These are phyloP conservation scores for Dorcoceras hygrometricum DNA, from an alignment of 257 asterid species.

Conservation along the genomic window DNA sequence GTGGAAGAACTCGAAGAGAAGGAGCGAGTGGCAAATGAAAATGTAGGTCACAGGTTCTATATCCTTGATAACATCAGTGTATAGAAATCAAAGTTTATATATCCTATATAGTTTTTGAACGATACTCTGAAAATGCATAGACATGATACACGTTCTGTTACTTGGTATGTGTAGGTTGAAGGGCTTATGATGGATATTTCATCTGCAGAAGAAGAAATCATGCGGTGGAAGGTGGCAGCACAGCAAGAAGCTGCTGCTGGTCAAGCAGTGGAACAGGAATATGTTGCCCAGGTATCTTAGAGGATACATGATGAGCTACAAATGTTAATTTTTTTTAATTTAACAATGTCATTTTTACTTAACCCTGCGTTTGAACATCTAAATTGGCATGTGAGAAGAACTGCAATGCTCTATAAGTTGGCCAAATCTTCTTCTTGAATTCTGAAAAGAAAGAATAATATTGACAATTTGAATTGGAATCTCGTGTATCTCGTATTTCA, in stretches of 20 bases:
- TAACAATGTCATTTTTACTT: slow-evolving; percentile 2
- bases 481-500: background rate
- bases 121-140: slow-evolving; percentile 15
- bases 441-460: slow-evolving; percentile 4
- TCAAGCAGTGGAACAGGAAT: slow-evolving; percentile 83
- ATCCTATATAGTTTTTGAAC: background rate
- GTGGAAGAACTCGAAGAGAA: slow-evolving; percentile 89
- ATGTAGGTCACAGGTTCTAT: slow-evolving; percentile 49
- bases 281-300: slow-evolving; percentile 56
- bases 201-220: slow-evolving; percentile 93
- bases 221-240: slow-evolving; percentile 93
- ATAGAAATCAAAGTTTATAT: slow-evolving; percentile 1
- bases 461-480: background rate
- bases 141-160: background rate
- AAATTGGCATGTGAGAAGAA: slow-evolving; percentile 4
- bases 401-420: slow-evolving; percentile 16
- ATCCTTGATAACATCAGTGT: slow-evolving; percentile 20
- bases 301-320: slow-evolving; percentile 4
- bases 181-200: slow-evolving; percentile 93
- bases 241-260: slow-evolving; percentile 99
- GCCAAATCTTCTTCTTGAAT: slow-evolving; percentile 19
- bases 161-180: slow-evolving; percentile 54
- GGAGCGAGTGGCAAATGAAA: slow-evolving; percentile 91
- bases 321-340: slow-evolving; percentile 6
- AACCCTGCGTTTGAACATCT: slow-evolving; percentile 4